phyloP scores from a whole-genome alignment of 1,284 basidiomycete species.

The Fomitopsis palustris region DNA sequence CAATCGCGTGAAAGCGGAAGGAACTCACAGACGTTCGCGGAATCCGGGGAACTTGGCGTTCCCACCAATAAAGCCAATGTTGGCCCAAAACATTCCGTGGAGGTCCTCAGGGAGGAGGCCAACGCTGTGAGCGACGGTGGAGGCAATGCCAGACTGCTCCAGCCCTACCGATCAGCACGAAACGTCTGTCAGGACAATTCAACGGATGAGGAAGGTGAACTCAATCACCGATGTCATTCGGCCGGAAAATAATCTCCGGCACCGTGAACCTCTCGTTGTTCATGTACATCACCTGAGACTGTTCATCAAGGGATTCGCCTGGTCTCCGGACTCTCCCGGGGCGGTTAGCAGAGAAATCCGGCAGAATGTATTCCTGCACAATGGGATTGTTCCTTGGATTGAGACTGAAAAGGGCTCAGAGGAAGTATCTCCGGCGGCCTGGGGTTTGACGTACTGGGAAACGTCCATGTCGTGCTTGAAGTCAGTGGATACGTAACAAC shows the following conservation, averaged over 20 bases:
- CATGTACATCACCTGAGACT: constrained; percentile 83
- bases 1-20: constrained; percentile 3
- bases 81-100: constrained; percentile 91
- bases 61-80: constrained; percentile 89
- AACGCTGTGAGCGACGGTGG: constrained; percentile 75
- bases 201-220: constrained; percentile 7
- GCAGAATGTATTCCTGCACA: constrained; percentile 85
- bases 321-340: constrained; percentile 62
- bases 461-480: constrained; percentile 73
- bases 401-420: constrained; percentile 29
- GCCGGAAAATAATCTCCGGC: constrained; percentile 86
- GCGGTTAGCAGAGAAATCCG: constrained; percentile 76
- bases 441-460: constrained; percentile 60
- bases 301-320: constrained; percentile 50
- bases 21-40: constrained; percentile 65
- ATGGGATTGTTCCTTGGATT: constrained; percentile 60
- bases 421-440: constrained; percentile 2
- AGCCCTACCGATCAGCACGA: constrained; percentile 51
- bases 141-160: constrained; percentile 76
- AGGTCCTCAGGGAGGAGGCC: constrained; percentile 70
- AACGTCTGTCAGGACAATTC: constrained; percentile 3
- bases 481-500: constrained; percentile 82
- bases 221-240: constrained; percentile 76
- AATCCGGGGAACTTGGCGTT: constrained; percentile 76
- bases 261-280: constrained; percentile 88